Base-by-base conservation (phyloP, 768 basidiomycete genomes). In the Dentipellis sp. region DNA sequence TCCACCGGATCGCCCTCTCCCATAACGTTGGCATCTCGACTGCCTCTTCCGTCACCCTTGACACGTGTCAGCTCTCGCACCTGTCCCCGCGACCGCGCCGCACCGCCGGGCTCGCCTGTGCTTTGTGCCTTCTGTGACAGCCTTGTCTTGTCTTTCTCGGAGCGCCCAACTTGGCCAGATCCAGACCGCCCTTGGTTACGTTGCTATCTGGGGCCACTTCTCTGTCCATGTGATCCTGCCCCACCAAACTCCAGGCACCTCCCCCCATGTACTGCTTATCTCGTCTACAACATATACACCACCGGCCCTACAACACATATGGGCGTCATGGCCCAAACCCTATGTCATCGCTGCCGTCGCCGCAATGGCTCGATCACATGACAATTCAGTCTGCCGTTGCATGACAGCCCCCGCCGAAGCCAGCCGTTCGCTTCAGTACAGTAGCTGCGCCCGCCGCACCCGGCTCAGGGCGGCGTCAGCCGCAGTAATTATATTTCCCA, bases 81-180 rank as follows among this genome's bases (percentile, higher is more conserved):
- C 14, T 17, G 17, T 42, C 40, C 40, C 40, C 40, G 40, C 40
- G 40, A 16, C 40, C 40, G 12, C 10, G 9, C 40, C 40, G 40
- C 16, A 14, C 14, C 16, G 5, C 40, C 17, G 40, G 40, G 16
- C 9, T 42, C 40, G 40, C 16, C 40, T 17, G 16, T 46, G 48
- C 52, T 53, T 46, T 48, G 53, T 53, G 59, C 58, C 58, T 58
- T 58, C 59, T 21, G 58, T 40, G 58, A 42, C 40, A 42, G 40
- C 40, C 9, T 42, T 42, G 40, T 42, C 40, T 42, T n/a, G 40
- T 17, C 16, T 42, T 42, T 42, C 16, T 59, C 52, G 57, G 56
- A 50, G 52, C 50, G n/a, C n/a, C n/a, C n/a, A n/a, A n/a, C n/a
- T n/a, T n/a, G n/a, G 3, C 3, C 59, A 60, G 57, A 60, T 60